Evolutionary conservation across 176 grass and related monocot species (phyloP), one percentile per base, ranked within the genome.

Genomic region (Leersia perrieri): DNA sequence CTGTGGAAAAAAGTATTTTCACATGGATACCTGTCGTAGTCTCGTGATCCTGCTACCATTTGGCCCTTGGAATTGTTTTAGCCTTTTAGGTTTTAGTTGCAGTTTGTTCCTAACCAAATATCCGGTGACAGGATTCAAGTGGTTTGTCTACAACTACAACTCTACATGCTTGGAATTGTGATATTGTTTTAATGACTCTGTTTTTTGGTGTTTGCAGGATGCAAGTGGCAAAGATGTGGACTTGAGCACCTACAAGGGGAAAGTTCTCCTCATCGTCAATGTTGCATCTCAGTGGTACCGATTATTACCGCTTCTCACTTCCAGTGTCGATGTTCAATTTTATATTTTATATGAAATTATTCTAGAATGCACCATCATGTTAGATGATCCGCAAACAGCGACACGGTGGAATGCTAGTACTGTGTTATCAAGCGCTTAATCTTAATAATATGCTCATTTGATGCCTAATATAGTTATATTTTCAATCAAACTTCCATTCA

Each of bases 231-330:
- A 88, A 63, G 89, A 92, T 51, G 84, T 94, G 33, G 79, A 72
- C 62, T 75, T 94, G 27, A 75, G 87, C 89, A 69, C 69, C 29
- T 97, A 86, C 78, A 84, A 88, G 68, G 94, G 89, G 63, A 94
- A 97, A 86, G 85, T 92, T 72, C 89, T 97, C 61, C 87, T 97
- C 51, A 88, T 94, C 73, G 91, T 97, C 61, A 97, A 97, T 66
- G 94, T 97, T 57, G 94, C 94, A 61, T 97, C 94, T 2, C 53
- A 88, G 72, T 97, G 94, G 94, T 93, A 89, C 62, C 15, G 14
- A 63, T 61, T 75, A 32, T 30, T 80, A 71, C 49, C 22, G 4
- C 23, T 72, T 27, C 22, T 70, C 39, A 1, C 30, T 9, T 75
- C 45, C 13, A 62, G 23, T 74, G 60, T 40, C 4, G 60, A 14